Evolutionary conservation across 2,329 filamentous ascomycete species (phyloP).

Genomic region (Fusarium setosum): DNA sequence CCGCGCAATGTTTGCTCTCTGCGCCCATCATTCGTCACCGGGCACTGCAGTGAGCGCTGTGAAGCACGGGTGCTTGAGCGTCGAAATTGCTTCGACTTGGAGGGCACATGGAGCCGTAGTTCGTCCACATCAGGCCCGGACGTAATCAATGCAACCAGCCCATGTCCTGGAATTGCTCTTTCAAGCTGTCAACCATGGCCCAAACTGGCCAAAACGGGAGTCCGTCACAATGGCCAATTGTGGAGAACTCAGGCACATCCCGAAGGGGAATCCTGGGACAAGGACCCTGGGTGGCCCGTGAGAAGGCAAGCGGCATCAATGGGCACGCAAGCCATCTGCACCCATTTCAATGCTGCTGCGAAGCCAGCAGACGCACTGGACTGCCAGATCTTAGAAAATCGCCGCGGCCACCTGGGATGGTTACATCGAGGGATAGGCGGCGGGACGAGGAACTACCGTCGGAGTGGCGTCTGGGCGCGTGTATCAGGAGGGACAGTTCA

Average conservation of each 20-base stretch:
- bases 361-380: slow-evolving; percentile 38
- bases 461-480: slow-evolving; percentile 41
- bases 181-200: slow-evolving; percentile 5
- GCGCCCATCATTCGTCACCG: slow-evolving; percentile 36
- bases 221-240: slow-evolving; percentile 13
- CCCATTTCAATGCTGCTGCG: slow-evolving; percentile 31
- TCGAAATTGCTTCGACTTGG: slow-evolving; percentile 31
- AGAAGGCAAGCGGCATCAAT: slow-evolving; percentile 22
- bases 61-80: slow-evolving; percentile 23
- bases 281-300: slow-evolving; percentile 14
- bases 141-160: slow-evolving; percentile 22
- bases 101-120: slow-evolving; percentile 32
- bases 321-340: slow-evolving; percentile 34
- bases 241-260: slow-evolving; percentile 11
- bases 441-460: slow-evolving; percentile 40
- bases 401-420: slow-evolving; percentile 40
- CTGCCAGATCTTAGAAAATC: slow-evolving; percentile 45
- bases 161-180: slow-evolving; percentile 22
- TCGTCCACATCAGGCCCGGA: slow-evolving; percentile 21
- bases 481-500: slow-evolving; percentile 42
- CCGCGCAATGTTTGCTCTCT: slow-evolving; percentile 30
- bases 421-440: slow-evolving; percentile 41
- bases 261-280: slow-evolving; percentile 21
- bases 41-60: not conserved
- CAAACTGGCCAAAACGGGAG: slow-evolving; percentile 11